Evolutionary conservation across 2,329 filamentous ascomycete species (phyloP), one percentile per base, ranked within the genome.

Genomic region (Ascochyta pisi): DNA sequence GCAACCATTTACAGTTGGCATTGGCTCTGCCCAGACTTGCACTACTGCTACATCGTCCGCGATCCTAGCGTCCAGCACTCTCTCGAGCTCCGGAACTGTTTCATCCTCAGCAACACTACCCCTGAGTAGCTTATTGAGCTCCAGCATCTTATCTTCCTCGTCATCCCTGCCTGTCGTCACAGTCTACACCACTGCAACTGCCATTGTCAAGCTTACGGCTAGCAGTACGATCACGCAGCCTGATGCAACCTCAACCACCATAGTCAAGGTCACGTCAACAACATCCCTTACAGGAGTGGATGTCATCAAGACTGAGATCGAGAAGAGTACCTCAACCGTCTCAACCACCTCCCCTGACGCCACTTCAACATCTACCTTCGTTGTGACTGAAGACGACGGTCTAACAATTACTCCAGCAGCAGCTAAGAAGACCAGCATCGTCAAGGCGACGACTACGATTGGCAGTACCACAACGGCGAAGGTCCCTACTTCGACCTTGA

Each of bases 1-100:
- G 1, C 67, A 71, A 48, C 77, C 78, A 0, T 80, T 80, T 50
- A 59, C 59, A 3, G 66, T 72, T 10, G 71, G 69, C 1, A 66
- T 66, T 22, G 71, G 69, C 15, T 69, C 69, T 7, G 66, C 66
- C 15, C 63, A 73, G 7, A 62, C 67, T 6, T 67, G 61, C 22
- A 62, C 55, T 6, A 62, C 63, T 9, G 58, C 57, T 1, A 65
- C 66, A 7, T 61, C 69, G 0, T 65, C 65, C 6, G 13, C 23
- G 1, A 19, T 19, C 8, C 38, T 26, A 29, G 24, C 19, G 8
- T 44, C 37, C 6, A 46, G 38, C 40, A 41, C 45, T 23, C 3
- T 10, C 12, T n/a, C 27, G 24, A 44, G 29, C 19, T 27, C 31
- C 6, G 39, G 35, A 4, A 12, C 19, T 2, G 24, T 16, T 10